phyloP scores from a whole-genome alignment of 2,329 filamentous ascomycete genomes.

The Tolypocladium guangdongense region DNA sequence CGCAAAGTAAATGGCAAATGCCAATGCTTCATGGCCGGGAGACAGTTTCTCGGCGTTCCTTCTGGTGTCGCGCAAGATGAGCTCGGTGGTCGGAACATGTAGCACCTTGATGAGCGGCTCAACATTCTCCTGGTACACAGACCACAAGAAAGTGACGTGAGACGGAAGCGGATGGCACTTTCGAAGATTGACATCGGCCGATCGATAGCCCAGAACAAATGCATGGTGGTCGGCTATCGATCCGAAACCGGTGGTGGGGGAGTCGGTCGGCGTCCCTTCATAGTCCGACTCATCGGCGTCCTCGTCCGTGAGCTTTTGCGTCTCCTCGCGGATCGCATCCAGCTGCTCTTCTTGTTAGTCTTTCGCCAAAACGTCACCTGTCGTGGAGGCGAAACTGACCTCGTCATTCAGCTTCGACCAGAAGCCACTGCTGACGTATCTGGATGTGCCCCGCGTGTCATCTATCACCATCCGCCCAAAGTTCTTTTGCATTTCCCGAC shows the following conservation, averaged over 20 bases:
- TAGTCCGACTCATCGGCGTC: slow-evolving; percentile 44
- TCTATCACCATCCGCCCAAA: slow-evolving; percentile 62
- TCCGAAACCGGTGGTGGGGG: slow-evolving; percentile 21
- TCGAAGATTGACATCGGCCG: slow-evolving; percentile 55
- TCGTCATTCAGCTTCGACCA: slow-evolving; percentile 70
- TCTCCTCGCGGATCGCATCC: slow-evolving; percentile 35
- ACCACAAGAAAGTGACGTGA: slow-evolving; percentile 58
- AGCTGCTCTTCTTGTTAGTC: slow-evolving; percentile 12
- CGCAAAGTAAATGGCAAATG: slow-evolving; percentile 52
- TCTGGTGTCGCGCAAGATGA: slow-evolving; percentile 48
- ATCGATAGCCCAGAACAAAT: slow-evolving; percentile 64
- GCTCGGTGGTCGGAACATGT: slow-evolving; percentile 56
- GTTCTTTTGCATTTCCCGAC: slow-evolving; percentile 26
- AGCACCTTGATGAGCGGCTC: slow-evolving; percentile 62
- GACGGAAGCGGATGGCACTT: slow-evolving; percentile 54
- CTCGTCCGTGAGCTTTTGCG: slow-evolving; percentile 32
- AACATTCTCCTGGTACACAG: slow-evolving; percentile 61
- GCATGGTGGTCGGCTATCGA: slow-evolving; percentile 48
- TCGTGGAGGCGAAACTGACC: slow-evolving; percentile 26
- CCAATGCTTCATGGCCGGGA: slow-evolving; percentile 46
- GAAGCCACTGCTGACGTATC: slow-evolving; percentile 68
- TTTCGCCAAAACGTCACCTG: not conserved
- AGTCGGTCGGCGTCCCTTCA: slow-evolving; percentile 42
- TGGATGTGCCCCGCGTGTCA: slow-evolving; percentile 53
- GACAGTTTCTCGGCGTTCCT: slow-evolving; percentile 47